These are phyloP conservation scores for Salix brachista DNA, from an alignment of 345 rosid genomes.

Conservation along the genomic window DNA sequence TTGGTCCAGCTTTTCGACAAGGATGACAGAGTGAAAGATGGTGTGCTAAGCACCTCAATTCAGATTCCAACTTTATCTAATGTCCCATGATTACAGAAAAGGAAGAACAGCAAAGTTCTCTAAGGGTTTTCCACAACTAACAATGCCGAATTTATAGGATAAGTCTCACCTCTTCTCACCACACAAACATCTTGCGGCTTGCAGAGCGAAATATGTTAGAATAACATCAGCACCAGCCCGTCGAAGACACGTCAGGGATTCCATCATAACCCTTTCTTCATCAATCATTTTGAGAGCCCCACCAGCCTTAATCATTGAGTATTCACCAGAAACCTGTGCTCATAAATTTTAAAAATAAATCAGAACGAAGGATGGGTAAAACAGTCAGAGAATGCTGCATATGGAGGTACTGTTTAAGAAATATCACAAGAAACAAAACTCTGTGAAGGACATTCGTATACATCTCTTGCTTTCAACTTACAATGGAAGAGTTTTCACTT, in stretches of 20 bases:
- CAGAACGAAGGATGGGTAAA: not conserved
- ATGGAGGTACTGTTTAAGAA: too few species aligned
- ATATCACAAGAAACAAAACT: not conserved
- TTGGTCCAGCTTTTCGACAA: not conserved
- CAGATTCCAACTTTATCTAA: not conserved
- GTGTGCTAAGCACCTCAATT: not conserved
- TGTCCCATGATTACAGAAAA: not conserved
- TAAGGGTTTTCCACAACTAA: not conserved
- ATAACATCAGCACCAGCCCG: slow-evolving; percentile 88
- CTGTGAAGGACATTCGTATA: not conserved
- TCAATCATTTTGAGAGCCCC: slow-evolving; percentile 85
- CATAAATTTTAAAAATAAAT: not conserved
- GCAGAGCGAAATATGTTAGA: slow-evolving; percentile 81
- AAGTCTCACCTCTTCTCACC: slow-evolving; percentile 36
- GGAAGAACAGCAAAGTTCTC: not conserved
- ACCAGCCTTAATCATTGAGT: slow-evolving; percentile 93
- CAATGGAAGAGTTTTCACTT: not conserved
- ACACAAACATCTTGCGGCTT: slow-evolving; percentile 75
- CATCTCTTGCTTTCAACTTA: not conserved
- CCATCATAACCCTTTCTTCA: slow-evolving; percentile 92
- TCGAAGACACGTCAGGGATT: slow-evolving; percentile 75
- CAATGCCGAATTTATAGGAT: not conserved
- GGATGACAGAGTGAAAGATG: not conserved
- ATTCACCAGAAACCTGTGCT: slow-evolving; percentile 78
- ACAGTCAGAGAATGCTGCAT: not conserved